Base-by-base conservation (phyloP, 805 yeast species). In the Saturnispora hagleri region DNA sequence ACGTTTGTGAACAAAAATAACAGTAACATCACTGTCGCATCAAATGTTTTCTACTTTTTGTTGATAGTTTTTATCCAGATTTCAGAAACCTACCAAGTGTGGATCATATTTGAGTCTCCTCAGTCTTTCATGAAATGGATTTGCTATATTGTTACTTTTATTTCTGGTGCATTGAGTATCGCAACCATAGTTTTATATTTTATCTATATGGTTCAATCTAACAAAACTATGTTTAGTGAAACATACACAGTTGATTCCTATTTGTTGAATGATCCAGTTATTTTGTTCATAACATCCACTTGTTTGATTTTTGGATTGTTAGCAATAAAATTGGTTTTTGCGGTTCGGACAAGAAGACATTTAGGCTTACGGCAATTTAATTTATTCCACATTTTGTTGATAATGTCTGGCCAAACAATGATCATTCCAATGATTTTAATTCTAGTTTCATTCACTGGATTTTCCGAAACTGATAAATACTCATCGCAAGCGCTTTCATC, bases 321-420 rank as follows among this genome's bases (percentile, higher is more conserved):
- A 36, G 64, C 81, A 5, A 59, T 70, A n/a, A 93, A 91, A 64
- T 73, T 93, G 48, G 63, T 73, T 26, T 51, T 77, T 45, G 96
- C 96, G 0, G 76, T 88, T 26, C 74, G 81, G 52, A 76, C 88
- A 5, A 77, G 99, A 65, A 74, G 89, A 50, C 77, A 70, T 55
- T 65, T 90, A 47, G 99, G 99, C 0, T 70, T 89, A 53, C 80
- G 75, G 61, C 96, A 88, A 63, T 88, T 90, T 61, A 90, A 84
- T 55, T 81, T 86, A 26, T 79, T 86, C 64, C 96, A 89, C 64
- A 80, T 89, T 35, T 68, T 93, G 44, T 68, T 88, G 53, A 84
- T 90, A 51, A 87, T 87, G 91, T 71, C 88, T 0, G 68, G 80
- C 13, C 98, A 93, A 66, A 82, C 96, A 0, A 77, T 90, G 75